Base-by-base conservation (phyloP, 2,329 filamentous ascomycete species). In the Dactylonectria estremocensis region DNA sequence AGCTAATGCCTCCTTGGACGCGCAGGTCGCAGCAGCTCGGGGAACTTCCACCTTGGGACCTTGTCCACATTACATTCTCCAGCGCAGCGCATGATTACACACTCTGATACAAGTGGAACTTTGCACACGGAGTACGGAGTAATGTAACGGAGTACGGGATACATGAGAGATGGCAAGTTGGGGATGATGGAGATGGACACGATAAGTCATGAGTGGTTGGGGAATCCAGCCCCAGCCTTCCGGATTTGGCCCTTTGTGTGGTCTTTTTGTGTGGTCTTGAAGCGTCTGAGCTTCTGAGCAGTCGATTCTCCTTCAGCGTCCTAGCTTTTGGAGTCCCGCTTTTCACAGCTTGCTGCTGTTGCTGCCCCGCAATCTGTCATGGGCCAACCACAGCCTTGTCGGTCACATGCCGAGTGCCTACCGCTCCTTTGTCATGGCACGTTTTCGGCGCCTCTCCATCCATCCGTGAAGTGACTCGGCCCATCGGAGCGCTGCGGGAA, bases 371-470 rank as follows among this genome's bases (percentile, higher is more conserved):
- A 72, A 10, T 11, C 49, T 56, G 58, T 40, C 13, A 16, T 11
- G 18, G 16, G 1, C 68, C 68, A 72, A 71, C 68, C 69, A 66
- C 14, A 13, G 11, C 45, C 13, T 20, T 18, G 49, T 59, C 68
- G 56, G 70, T 72, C 70, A 72, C 70, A 72, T 72, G 70, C 68
- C 68, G 61, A 69, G 35, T 64, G 40, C 52, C 68, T 54, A 61
- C 60, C 53, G 64, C 53, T 63, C 40, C 45, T 64, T 59, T 52
- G 55, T 64, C 60, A 62, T 64, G 57, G 64, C 57, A 64, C 64
- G 35, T 43, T 35, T 33, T 28, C 7, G 64, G 40, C 46, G 46
- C 50, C 45, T 57, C 69, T 72, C 68, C 72, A 57, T 66, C 70
- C 71, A 69, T 69, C 61, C 59, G 64, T 18, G 66, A 52, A 64